These are phyloP conservation scores for Corrigiola litoralis DNA, from an alignment of 179 eudicot genomes.

Conservation along the genomic window DNA sequence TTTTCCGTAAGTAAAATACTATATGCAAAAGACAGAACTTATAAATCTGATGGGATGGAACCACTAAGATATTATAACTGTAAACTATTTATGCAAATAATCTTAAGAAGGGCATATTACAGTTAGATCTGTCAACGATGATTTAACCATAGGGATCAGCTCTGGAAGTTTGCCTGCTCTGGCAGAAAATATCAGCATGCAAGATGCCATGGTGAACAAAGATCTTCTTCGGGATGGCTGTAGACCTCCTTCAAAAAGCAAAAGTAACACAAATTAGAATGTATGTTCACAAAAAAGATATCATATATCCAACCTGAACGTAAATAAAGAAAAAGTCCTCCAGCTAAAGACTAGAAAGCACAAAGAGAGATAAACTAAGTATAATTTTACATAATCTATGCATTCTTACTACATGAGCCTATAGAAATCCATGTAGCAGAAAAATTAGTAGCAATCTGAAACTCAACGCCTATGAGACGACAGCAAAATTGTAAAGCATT, in stretches of 20 bases:
- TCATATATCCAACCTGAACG: neutral
- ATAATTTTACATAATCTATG: no score
- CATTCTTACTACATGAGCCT: neutral
- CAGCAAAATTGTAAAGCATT: no score
- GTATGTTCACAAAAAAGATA: neutral
- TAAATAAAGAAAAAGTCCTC: neutral
- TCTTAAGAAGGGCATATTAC: conserved; percentile 28
- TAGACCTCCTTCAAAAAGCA: conserved; percentile 49
- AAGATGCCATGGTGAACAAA: conserved; percentile 74
- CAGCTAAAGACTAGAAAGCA: neutral
- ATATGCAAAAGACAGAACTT: neutral
- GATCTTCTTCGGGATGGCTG: conserved; percentile 77
- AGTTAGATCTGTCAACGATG: conserved; percentile 57
- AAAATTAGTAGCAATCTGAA: neutral
- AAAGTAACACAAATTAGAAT: conserved; percentile 14
- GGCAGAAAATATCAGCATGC: conserved; percentile 78
- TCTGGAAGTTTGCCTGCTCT: conserved; percentile 72
- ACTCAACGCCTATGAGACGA: neutral
- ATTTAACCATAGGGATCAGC: conserved; percentile 60
- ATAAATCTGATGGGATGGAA: neutral
- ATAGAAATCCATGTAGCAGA: neutral
- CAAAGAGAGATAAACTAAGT: neutral
- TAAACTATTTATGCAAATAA: neutral
- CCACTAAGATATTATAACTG: neutral
- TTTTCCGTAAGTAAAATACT: neutral